Evolutionary conservation across 83 land plant genomes (phyloP), one percentile per base, ranked within the genome.

Genomic region (Picea abies): DNA sequence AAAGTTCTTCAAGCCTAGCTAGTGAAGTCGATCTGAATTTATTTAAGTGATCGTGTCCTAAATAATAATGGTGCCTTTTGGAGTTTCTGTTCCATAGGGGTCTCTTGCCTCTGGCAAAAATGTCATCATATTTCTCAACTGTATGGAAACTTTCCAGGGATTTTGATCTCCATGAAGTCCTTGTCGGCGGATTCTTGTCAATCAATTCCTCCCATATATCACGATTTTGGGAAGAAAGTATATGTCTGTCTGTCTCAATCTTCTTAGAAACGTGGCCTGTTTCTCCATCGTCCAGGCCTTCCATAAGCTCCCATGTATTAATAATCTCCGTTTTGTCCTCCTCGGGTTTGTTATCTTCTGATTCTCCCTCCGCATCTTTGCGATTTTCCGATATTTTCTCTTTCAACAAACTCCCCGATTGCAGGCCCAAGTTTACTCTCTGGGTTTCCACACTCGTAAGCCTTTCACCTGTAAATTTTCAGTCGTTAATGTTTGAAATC

Each of bases 281-380:
- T 71, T 41, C 76, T 37, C n/a, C 76, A 71, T 71, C 76, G 6
- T 71, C 76, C 23, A 71, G 76, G 5, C 76, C 76, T 19, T 35
- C 52, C 76, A 71, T 71, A 41, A 71, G 76, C 76, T 71, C 76
- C 76, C 76, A 71, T 41, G 52, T 71, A 17, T 71, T 39, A 71
- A 71, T 71, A 71, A 71, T 19, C 52, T 37, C 76, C 0, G 12
- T 20, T 10, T 39, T 71, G 22, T 71, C 20, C 49, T 37, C 52
- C 76, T 41, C 76, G 7, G 47, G 47, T 44, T 64, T 64, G 23
- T 64, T 5, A 20, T 64, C 1, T 70, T 70, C 49, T 39, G 49
- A 64, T 64, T 39, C 47, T 17, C 19, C 22, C 75, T 37, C 22
- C 1, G 12, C 20, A n/a, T n/a, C 3, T 71, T 32, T 68, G 41